Conservation (phyloP, 495 filamentous ascomycete genomes). For the Elaphomyces granulatus region DNA sequence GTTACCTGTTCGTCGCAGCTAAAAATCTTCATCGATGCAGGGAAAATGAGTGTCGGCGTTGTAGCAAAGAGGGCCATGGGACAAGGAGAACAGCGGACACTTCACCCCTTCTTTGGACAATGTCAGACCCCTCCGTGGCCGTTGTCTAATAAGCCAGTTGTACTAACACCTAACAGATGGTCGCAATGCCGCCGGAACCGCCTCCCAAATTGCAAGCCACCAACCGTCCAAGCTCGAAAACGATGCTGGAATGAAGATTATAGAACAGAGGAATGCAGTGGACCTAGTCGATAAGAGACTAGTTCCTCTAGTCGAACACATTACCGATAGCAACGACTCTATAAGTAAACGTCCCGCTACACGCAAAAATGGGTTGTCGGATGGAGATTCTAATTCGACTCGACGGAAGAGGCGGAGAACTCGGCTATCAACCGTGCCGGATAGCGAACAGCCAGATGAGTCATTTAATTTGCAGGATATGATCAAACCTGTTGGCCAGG, state of each 20-base stretch:
- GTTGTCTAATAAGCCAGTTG: too few relatives aligned
- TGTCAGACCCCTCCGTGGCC: constrained; percentile 12
- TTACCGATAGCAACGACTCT: not conserved
- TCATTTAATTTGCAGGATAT: not conserved
- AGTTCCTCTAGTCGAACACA: not conserved
- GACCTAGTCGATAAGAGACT: not conserved
- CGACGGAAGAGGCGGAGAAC: constrained; percentile 40
- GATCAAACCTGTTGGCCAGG: not conserved
- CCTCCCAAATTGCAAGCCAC: constrained; percentile 1
- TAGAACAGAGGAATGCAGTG: not conserved
- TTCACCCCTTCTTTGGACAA: constrained; percentile 32
- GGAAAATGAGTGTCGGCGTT: too few relatives aligned
- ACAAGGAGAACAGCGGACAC: constrained; percentile 24
- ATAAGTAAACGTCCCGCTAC: not conserved
- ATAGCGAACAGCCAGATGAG: not conserved
- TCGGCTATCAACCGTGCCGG: not conserved
- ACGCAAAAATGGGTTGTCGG: constrained; percentile 2
- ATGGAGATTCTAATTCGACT: constrained; percentile 29
- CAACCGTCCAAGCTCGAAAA: not conserved
- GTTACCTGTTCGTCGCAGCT: too few relatives aligned
- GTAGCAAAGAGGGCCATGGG: constrained; percentile 21
- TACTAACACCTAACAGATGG: constrained; percentile 15
- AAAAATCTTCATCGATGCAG: too few relatives aligned
- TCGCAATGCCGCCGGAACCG: constrained; percentile 4
- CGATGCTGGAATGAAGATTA: not conserved